Conservation (phyloP, 371 early-diverging fungal species). For the Batkoa obscura region DNA sequence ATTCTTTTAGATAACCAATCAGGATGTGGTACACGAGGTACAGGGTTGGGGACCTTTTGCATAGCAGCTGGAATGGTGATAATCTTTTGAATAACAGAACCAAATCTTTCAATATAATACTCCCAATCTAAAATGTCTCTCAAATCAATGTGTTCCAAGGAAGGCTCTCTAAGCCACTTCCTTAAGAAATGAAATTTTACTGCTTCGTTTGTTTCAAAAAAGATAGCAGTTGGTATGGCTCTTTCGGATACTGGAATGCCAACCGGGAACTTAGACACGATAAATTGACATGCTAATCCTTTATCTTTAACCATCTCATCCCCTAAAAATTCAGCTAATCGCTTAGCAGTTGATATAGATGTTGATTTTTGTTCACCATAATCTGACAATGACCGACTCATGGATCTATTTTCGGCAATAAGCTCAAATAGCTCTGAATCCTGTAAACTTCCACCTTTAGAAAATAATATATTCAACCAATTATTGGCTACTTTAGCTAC, state of each 20-base stretch:
- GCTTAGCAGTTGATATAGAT: slow-evolving; percentile 85
- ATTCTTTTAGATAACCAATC: slow-evolving; percentile 85
- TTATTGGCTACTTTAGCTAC: slow-evolving; percentile 83
- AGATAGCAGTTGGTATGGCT: slow-evolving; percentile 93
- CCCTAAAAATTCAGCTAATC: slow-evolving; percentile 96
- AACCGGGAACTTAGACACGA: slow-evolving; percentile 76
- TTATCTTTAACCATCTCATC: slow-evolving; percentile 96
- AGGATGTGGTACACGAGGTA: slow-evolving; percentile 82
- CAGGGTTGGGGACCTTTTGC: slow-evolving; percentile 89
- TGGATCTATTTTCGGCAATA: slow-evolving; percentile 95
- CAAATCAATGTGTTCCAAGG: slow-evolving; percentile 52
- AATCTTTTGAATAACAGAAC: slow-evolving; percentile 87
- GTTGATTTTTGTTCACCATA: slow-evolving; percentile 93
- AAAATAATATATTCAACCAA: slow-evolving; percentile 93
- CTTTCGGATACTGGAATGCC: slow-evolving; percentile 88
- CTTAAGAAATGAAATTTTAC: slow-evolving; percentile 72
- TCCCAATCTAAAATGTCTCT: slow-evolving; percentile 95
- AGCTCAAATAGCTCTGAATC: slow-evolving; percentile 92
- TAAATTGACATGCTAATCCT: slow-evolving; percentile 92
- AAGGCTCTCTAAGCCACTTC: slow-evolving; percentile 81
- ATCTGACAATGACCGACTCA: slow-evolving; percentile 87
- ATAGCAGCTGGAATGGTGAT: slow-evolving; percentile 98
- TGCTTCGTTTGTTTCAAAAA: slow-evolving; percentile 65
- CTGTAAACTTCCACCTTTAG: slow-evolving; percentile 58
- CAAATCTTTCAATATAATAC: slow-evolving; percentile 96